Evolutionary conservation across 192 early-diverging fungal genomes (phyloP), one percentile per base, ranked within the genome.

Genomic region (Linnemannia schmuckeri): DNA sequence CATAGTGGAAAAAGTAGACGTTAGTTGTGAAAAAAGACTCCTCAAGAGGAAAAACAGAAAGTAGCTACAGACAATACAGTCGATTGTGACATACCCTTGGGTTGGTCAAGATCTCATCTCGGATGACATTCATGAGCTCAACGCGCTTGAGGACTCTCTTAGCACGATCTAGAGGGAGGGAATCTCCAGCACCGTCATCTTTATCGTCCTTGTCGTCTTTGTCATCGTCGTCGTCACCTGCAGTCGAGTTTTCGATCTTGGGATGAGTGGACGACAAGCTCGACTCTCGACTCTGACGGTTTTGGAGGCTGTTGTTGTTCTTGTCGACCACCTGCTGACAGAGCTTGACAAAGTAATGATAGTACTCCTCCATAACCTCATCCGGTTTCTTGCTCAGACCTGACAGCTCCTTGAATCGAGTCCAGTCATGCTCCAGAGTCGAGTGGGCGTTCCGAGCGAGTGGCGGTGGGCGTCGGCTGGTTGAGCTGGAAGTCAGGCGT

Each of bases 131-230:
- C 94, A 96, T 94, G 44, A 91, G 90, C 42, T 91, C 94, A 24
- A 96, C 83, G 22, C 95, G 90, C 72, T 95, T 96, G 8, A 96
- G 70, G 7, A 95, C 78, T 79, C 93, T 92, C 68, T 93, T 92
- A 24, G 95, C 95, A 70, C 92, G 89, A 72, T 95, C 95, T 47
- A 92, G 88, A 37, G 94, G 93, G 0, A 93, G 89, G 10, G 81
- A 69, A 80, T 94, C 94, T 4, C 88, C 80, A 33, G 82, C 77
- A 27, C 80, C 87, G 24, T 72, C 85, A 33, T 90, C 88, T 20
- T 88, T 80, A 38, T 85, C 89, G 22, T 89, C 85, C 22, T 76
- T 70, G 13, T 90, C 87, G 5, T 83, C 80, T 2, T 85, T 81
- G 40, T 77, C 83, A 3, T 86, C 82, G 18, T 88, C 83, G 0